These are phyloP conservation scores for Starmerella bacillaris DNA, from an alignment of 805 yeast genomes.

Conservation along the genomic window DNA sequence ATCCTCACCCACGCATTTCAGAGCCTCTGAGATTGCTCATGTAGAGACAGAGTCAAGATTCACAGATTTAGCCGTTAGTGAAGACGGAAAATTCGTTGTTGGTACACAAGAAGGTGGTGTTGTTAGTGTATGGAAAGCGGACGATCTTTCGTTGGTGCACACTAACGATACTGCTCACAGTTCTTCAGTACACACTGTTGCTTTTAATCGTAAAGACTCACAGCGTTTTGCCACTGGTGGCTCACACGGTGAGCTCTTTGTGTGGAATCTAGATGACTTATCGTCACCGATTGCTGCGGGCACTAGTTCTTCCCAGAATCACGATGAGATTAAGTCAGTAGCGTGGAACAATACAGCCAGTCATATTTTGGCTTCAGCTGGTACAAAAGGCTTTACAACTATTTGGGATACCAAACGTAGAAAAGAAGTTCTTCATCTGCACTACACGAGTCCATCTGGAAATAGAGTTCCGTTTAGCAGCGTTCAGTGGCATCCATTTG, in stretches of 20 bases:
- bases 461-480: conserved; percentile 50
- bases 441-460: conserved; percentile 34
- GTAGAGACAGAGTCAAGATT: conserved; percentile 27
- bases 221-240: conserved; percentile 76
- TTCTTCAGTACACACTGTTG: conserved; percentile 50
- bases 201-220: conserved; percentile 56
- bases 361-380: conserved; percentile 81
- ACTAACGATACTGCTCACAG: conserved; percentile 28
- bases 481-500: conserved; percentile 89
- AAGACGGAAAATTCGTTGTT: conserved; percentile 30
- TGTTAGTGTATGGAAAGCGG: conserved; percentile 60
- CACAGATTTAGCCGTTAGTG: conserved; percentile 28
- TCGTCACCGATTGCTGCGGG: conserved; percentile 46
- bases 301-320: conserved; percentile 47
- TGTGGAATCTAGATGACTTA: conserved; percentile 70
- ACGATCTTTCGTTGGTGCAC: conserved; percentile 5
- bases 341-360: conserved; percentile 76
- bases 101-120: conserved; percentile 79
- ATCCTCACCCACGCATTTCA: conserved; percentile 19
- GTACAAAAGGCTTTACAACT: conserved; percentile 68
- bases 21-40: conserved; percentile 11
- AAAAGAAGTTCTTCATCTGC: conserved; percentile 73
- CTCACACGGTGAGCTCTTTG: conserved; percentile 65
- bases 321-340: conserved; percentile 61
- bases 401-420: conserved; percentile 85